phyloP scores from a whole-genome alignment of 768 basidiomycete genomes.

The Termitomyces sp. region DNA sequence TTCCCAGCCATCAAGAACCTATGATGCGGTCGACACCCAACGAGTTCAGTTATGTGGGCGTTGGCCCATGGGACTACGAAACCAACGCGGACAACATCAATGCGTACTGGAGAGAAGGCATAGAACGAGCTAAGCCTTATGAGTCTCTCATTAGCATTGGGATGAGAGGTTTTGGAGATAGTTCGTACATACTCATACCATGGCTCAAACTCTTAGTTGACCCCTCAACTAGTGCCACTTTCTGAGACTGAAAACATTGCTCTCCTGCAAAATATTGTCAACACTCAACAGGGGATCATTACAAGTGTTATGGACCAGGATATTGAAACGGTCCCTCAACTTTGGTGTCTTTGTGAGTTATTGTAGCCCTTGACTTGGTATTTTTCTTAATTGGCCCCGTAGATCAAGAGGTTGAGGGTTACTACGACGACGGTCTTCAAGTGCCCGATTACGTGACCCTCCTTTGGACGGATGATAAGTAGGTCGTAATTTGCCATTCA shows the following conservation, averaged over 20 bases:
- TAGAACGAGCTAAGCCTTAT: constrained; percentile 52
- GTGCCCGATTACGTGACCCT: constrained; percentile 62
- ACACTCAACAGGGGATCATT: constrained; percentile 58
- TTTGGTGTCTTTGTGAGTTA: constrained; percentile 57
- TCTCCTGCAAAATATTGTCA: constrained; percentile 53
- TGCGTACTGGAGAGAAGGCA: constrained; percentile 58
- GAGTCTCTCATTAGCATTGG: constrained; percentile 67
- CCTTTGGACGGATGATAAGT: constrained; percentile 76
- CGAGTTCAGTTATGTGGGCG: constrained; percentile 56
- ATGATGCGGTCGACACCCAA: constrained; percentile 72
- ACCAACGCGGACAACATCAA: constrained; percentile 52
- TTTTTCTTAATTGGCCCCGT: no score
- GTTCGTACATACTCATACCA: constrained; percentile 25
- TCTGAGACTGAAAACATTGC: constrained; percentile 43
- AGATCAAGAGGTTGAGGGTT: constrained; percentile 63
- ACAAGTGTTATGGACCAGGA: constrained; percentile 43
- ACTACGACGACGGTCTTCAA: constrained; percentile 58
- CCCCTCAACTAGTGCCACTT: constrained; percentile 40
- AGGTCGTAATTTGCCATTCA: background rate
- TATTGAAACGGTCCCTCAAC: constrained; percentile 53
- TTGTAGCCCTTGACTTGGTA: background rate
- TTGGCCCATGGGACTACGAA: constrained; percentile 60
- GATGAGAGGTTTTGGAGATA: constrained; percentile 61
- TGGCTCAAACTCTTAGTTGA: background rate
- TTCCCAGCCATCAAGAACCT: constrained; percentile 61